A percentile compares a stretch with the other conserved stretches of the same genome.
These are phyloP conservation scores for Malassezia globosa DNA, from an alignment of 1,284 basidiomycete genomes.

Conservation along the genomic window DNA sequence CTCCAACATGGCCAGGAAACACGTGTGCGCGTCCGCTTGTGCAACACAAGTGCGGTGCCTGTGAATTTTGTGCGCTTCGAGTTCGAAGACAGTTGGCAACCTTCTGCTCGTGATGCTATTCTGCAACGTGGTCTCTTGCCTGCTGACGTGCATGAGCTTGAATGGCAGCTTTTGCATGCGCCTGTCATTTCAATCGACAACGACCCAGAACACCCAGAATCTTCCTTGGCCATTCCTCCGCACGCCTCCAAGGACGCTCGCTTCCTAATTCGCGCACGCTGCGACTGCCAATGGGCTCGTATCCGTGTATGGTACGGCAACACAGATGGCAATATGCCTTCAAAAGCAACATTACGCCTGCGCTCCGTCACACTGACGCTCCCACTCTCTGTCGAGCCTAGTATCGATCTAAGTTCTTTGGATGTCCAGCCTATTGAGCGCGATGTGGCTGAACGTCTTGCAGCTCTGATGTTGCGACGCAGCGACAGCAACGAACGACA, in stretches of 20 bases:
- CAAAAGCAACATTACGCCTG: neutral
- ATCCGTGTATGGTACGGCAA: constrained; percentile 75
- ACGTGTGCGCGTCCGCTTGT: constrained; percentile 67
- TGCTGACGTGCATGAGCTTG: constrained; percentile 79
- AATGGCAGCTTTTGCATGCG: constrained; percentile 64
- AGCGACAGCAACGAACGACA: too few species aligned
- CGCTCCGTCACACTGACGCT: constrained; percentile 55
- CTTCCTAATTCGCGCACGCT: constrained; percentile 71
- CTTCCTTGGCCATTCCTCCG: constrained; percentile 52
- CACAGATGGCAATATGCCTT: constrained; percentile 33
- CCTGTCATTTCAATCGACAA: constrained; percentile 51
- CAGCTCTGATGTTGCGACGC: too few species aligned
- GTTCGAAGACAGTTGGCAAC: constrained; percentile 78
- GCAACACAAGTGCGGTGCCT: constrained; percentile 61
- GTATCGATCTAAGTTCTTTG: constrained; percentile 55
- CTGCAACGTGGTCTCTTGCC: constrained; percentile 63
- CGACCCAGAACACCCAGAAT: too few species aligned
- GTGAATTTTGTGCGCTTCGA: constrained; percentile 73
- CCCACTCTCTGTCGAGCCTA: constrained; percentile 80
- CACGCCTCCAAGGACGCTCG: constrained; percentile 61
- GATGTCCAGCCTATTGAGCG: constrained; percentile 29
- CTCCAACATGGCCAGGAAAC: constrained; percentile 85
- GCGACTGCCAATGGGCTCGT: constrained; percentile 67
- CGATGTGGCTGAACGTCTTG: neutral
- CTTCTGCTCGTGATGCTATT: constrained; percentile 62